Evolutionary conservation across 2,329 filamentous ascomycete genomes (phyloP), one percentile per base, ranked within the genome.

Genomic region (Trichoderma koningii): DNA sequence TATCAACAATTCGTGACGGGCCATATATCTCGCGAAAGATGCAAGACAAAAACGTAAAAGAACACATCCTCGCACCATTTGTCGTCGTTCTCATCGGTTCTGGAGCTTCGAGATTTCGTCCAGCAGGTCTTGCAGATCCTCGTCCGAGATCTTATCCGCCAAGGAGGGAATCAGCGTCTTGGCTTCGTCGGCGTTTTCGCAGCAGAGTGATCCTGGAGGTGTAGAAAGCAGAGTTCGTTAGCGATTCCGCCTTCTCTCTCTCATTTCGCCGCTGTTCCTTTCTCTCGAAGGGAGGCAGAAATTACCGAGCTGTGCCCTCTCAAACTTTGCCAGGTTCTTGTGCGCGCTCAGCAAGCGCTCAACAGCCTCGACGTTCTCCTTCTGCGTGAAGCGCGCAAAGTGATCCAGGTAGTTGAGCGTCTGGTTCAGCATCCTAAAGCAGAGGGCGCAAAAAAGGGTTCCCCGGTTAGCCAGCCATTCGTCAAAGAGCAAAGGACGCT

Each of bases 361-460:
- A 38, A 98, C 92, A n/a, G 92, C 91, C 79, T 97, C 91, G 74
- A 97, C 91, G 70, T 95, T 95, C 77, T 96, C 92, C 76, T 94
- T 93, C 73, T 93, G 89, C 80, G 97, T 96, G 85, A 98, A 98
- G 42, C 95, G 91, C 19, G 93, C 90, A 79, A 99, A 99, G 68
- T 93, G 88, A 72, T 97, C 93, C 62, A 98, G 87, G 79, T 99
- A 98, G 74, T 93, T 92, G 69, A 93, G 85, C 28, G 94, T 97
- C 77, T 96, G 93, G 68, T 87, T 88, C 64, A 97, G 84, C 77
- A 93, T 93, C 73, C 87, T 90, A 63, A 17, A 44, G 19, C 34
- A 12, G 44, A 55, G 26, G 42, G 17, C 7, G 28, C 3, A 38
- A 1, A 14, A 14, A 38, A 48, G 47, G 21, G 21, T 23, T 21